phyloP scores from a whole-genome alignment of 331 rosid genomes.

The Prunus yedoensis region DNA sequence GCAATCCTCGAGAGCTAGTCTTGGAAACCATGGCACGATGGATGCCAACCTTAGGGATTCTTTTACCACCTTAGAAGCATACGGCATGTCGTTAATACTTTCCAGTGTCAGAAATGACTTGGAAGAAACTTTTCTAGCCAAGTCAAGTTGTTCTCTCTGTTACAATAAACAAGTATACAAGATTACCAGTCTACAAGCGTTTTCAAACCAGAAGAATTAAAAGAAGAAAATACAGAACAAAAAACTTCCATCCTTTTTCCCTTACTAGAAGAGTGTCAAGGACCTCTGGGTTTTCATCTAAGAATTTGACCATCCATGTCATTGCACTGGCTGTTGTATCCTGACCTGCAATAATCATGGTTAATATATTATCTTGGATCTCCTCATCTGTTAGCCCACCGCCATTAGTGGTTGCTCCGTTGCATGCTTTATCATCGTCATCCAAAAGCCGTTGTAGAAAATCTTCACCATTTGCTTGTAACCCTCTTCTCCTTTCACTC shows the following conservation, averaged over 20 bases:
- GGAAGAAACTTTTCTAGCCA: constrained; percentile 23
- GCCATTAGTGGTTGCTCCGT: constrained; percentile 17
- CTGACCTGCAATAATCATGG: constrained; percentile 89
- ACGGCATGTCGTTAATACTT: constrained; percentile 62
- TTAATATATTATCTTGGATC: constrained; percentile 76
- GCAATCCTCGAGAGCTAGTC: constrained; percentile 65
- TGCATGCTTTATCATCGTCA: constrained; percentile 25
- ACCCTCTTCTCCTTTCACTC: constrained; percentile 49
- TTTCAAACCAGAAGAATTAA: too few species aligned
- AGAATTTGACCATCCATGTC: constrained; percentile 88
- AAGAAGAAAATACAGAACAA: too few species aligned
- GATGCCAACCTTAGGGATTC: constrained; percentile 84
- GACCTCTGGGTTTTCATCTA: constrained; percentile 66
- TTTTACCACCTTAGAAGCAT: constrained; percentile 73
- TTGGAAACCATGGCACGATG: constrained; percentile 83
- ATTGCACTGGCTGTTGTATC: constrained; percentile 88
- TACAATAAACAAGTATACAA: constrained; percentile 7
- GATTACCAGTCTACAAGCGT: too few species aligned
- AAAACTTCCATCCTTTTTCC: not conserved
- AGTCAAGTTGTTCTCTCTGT: constrained; percentile 64
- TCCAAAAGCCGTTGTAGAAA: constrained; percentile 53
- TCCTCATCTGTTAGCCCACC: constrained; percentile 49
- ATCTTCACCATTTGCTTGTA: constrained; percentile 35
- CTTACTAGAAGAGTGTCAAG: constrained; percentile 52
- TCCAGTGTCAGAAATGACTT: constrained; percentile 48